phyloP scores from a whole-genome alignment of 805 yeast genomes.

The Pichia scutulata region DNA sequence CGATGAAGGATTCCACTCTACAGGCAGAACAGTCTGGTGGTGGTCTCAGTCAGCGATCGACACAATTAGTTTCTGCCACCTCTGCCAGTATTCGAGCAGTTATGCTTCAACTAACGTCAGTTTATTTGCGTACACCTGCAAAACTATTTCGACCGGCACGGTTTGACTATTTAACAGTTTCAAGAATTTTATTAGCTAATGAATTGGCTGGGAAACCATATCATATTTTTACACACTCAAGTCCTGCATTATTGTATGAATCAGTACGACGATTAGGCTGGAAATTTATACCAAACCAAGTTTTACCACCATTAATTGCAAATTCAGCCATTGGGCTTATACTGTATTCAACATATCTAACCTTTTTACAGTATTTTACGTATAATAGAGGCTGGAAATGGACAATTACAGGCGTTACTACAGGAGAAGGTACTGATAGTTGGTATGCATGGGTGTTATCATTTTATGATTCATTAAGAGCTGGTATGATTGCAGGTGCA shows the following conservation, averaged over 20 bases:
- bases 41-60: slow-evolving; percentile 12
- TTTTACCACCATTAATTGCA: slow-evolving; percentile 81
- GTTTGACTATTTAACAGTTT: slow-evolving; percentile 74
- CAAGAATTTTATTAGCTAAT: slow-evolving; percentile 44
- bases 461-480: slow-evolving; percentile 52
- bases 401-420: slow-evolving; percentile 6
- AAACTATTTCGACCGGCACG: slow-evolving; percentile 87
- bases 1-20: background rate
- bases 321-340: slow-evolving; percentile 87
- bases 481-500: slow-evolving; percentile 83
- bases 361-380: slow-evolving; percentile 37
- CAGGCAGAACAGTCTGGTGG: background rate
- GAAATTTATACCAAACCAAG: slow-evolving; percentile 76
- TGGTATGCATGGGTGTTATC: slow-evolving; percentile 10
- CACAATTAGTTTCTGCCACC: slow-evolving; percentile 62
- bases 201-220: slow-evolving; percentile 41
- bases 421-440: slow-evolving; percentile 7
- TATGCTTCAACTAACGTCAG: slow-evolving; percentile 66
- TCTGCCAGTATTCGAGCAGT: slow-evolving; percentile 85
- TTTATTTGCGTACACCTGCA: slow-evolving; percentile 75
- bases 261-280: slow-evolving; percentile 70
- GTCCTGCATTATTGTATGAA: slow-evolving; percentile 61
- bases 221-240: slow-evolving; percentile 62
- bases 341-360: slow-evolving; percentile 73
- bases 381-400: slow-evolving; percentile 12